phyloP scores from a whole-genome alignment of 2,329 filamentous ascomycete genomes.

The Remersonia thermophila region DNA sequence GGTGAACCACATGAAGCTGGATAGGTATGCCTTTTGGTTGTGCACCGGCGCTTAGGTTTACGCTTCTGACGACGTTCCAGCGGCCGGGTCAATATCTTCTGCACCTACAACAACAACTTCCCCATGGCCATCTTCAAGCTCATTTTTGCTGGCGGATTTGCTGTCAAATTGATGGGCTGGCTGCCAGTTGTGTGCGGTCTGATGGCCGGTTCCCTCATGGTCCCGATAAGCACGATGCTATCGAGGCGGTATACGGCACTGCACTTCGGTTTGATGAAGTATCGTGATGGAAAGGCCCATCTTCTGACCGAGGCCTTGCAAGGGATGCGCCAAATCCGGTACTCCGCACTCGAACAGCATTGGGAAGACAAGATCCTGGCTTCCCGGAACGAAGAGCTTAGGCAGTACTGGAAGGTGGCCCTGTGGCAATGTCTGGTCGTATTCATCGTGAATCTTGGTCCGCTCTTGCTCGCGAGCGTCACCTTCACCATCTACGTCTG shows the following conservation, averaged over 20 bases:
- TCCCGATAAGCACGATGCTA: conserved; percentile 20
- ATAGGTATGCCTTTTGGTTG: conserved; percentile 18
- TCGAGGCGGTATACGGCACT: conserved; percentile 21
- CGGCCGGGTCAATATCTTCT: conserved; percentile 22
- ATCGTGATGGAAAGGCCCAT: conserved; percentile 24
- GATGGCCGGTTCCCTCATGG: conserved; percentile 17
- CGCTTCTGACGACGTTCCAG: conserved; percentile 12
- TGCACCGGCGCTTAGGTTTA: not conserved
- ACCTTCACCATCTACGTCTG: conserved; percentile 23
- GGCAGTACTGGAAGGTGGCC: conserved; percentile 23
- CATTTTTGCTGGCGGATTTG: conserved; percentile 21
- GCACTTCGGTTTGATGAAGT: conserved; percentile 25
- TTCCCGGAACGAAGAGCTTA: conserved; percentile 24
- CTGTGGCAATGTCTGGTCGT: conserved; percentile 21
- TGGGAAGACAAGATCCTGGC: conserved; percentile 25
- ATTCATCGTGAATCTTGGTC: conserved; percentile 22
- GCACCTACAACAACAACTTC: conserved; percentile 23
- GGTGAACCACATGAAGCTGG: conserved; percentile 26
- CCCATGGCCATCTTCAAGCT: conserved; percentile 25
- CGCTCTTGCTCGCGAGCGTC: conserved; percentile 23
- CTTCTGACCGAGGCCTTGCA: conserved; percentile 25
- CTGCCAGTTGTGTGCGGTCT: conserved; percentile 22
- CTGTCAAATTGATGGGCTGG: conserved; percentile 23
- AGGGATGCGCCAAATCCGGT: conserved; percentile 28
- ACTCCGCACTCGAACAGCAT: conserved; percentile 24